Conservation (phyloP, 768 basidiomycete species). For the Panaeolus papilionaceus region DNA sequence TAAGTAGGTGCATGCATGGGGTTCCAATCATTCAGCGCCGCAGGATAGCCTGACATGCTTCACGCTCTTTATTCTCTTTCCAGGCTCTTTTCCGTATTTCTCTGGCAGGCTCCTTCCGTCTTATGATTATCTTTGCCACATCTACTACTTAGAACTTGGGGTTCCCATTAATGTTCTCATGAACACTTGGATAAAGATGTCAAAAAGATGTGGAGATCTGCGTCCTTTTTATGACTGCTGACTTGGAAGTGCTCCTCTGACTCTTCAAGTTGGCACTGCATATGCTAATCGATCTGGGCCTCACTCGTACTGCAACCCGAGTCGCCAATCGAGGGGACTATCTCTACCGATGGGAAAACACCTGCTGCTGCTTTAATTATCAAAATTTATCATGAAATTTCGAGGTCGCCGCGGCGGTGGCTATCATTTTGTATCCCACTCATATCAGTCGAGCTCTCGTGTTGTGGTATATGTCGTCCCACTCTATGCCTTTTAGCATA, state of each 20-base stretch:
- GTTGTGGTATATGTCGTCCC: not conserved
- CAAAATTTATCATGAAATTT: constrained; percentile 6
- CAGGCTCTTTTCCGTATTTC: constrained; percentile 5
- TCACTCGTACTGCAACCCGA: not conserved
- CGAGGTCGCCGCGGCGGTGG: constrained; percentile 1
- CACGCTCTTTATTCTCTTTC: constrained; percentile 6
- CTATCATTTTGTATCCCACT: not conserved
- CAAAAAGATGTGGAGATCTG: not conserved
- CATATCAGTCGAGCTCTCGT: not conserved
- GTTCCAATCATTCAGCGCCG: constrained; percentile 12
- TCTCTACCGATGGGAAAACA: constrained; percentile 13
- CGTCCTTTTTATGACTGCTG: not conserved
- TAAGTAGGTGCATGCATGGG: constrained; percentile 5
- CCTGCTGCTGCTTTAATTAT: constrained; percentile 4
- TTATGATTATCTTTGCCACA: not conserved
- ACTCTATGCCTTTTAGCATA: not conserved
- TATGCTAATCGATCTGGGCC: constrained; percentile 11
- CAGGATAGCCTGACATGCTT: not conserved
- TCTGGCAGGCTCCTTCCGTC: constrained; percentile 6
- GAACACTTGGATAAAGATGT: not conserved
- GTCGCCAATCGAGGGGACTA: constrained; percentile 10
- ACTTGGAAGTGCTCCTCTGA: not conserved
- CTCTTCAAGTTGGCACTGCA: constrained; percentile 9
- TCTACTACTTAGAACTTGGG: not conserved
- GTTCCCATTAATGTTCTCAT: constrained; percentile 4